Percentiles rank a stretch among this genome's conserved stretches.
These are phyloP conservation scores for Alternaria gaisen DNA, from an alignment of 2,329 filamentous ascomycete species.

Conservation along the genomic window DNA sequence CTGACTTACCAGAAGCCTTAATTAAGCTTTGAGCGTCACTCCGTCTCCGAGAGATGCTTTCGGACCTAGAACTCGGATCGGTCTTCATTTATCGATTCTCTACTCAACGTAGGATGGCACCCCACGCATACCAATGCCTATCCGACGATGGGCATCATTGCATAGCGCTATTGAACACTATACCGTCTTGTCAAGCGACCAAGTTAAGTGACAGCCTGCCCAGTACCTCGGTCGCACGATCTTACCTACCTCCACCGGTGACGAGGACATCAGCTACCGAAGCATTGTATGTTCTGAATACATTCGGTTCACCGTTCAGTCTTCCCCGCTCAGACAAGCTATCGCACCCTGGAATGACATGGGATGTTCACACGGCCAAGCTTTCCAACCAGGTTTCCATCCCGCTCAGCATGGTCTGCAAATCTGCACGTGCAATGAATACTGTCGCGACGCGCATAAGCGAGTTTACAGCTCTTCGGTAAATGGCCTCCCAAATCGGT, in stretches of 20 bases:
- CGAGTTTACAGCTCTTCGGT: neutral
- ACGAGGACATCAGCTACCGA: neutral
- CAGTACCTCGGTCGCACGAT: neutral
- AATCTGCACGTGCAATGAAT: neutral
- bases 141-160: slow-evolving; percentile 30
- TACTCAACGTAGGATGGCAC: neutral
- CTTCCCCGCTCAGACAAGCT: neutral
- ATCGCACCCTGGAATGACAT: slow-evolving; percentile 12
- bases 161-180: slow-evolving; percentile 31
- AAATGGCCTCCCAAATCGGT: neutral
- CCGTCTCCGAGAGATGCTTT: neutral
- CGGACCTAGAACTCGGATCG: neutral
- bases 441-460: neutral
- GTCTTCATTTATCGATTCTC: slow-evolving; percentile 6
- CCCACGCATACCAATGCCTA: neutral
- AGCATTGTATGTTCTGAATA: neutral
- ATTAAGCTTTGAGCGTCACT: neutral
- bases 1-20: neutral
- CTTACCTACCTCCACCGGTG: neutral
- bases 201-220: no score
- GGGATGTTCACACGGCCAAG: slow-evolving; percentile 13
- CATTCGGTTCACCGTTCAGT: slow-evolving; percentile 4
- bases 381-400: slow-evolving; percentile 20
- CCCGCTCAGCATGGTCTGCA: neutral
- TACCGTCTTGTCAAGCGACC: slow-evolving; percentile 23